Percentiles rank a stretch among this genome's conserved stretches.
Evolutionary conservation across 331 rosid genomes (phyloP).

Genomic region (Telfairia occidentalis): DNA sequence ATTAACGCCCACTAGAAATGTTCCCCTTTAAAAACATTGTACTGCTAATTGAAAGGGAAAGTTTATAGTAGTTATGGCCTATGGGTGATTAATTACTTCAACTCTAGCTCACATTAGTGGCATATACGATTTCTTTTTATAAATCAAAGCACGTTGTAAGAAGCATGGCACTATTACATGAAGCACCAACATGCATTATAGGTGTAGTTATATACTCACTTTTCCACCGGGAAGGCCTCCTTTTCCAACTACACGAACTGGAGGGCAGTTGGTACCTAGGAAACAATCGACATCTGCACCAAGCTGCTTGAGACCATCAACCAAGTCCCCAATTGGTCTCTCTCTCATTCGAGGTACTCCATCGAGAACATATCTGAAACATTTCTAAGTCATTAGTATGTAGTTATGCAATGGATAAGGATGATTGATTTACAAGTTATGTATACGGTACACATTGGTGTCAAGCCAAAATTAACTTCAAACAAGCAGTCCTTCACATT

Average conservation of each 20-base stretch:
- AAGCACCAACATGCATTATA: not conserved
- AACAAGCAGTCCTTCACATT: not conserved
- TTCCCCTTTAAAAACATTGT: not conserved
- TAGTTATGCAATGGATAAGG: not conserved
- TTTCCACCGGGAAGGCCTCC: conserved; percentile 97
- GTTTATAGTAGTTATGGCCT: not conserved
- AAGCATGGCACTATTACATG: not conserved
- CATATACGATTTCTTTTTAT: not conserved
- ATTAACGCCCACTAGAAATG: not conserved
- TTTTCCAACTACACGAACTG: conserved; percentile 70
- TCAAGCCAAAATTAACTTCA: not conserved
- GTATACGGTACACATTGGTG: not conserved
- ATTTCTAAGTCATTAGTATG: conserved; percentile 8
- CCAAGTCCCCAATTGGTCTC: conserved; percentile 91
- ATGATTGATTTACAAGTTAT: not conserved
- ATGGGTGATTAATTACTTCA: not conserved
- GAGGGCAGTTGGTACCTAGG: conserved; percentile 89
- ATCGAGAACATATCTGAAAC: conserved; percentile 74
- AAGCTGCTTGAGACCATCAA: conserved; percentile 82
- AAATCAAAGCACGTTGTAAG: not conserved
- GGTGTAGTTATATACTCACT: conserved; percentile 25
- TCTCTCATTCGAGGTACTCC: conserved; percentile 98
- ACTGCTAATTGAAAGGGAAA: not conserved
- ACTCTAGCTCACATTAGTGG: not conserved
- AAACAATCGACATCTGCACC: conserved; percentile 78